These are phyloP conservation scores for Russula olivacea DNA, from an alignment of 768 basidiomycete species.

Conservation along the genomic window DNA sequence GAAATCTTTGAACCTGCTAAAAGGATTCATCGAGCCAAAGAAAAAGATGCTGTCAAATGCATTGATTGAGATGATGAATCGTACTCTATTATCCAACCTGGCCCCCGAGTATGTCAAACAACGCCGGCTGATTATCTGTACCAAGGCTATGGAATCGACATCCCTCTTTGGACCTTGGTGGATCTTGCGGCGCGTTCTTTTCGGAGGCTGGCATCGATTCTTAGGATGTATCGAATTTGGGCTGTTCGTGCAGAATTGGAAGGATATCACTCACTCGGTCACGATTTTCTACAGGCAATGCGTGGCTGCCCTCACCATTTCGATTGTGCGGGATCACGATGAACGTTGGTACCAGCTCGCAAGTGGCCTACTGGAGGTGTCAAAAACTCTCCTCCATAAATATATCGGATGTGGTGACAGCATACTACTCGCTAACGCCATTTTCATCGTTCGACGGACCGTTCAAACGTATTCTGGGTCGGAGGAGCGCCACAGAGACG, in stretches of 20 bases:
- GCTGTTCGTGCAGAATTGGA: not conserved
- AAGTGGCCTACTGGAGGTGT: not conserved
- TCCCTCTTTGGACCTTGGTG: conserved; percentile 11
- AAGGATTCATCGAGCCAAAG: not conserved
- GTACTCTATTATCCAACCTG: conserved; percentile 15
- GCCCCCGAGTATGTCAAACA: not conserved
- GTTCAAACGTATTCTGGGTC: not conserved
- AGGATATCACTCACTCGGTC: not conserved
- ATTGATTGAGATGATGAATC: conserved; percentile 8
- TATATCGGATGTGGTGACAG: not conserved
- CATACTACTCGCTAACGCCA: conserved; percentile 4
- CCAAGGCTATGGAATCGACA: not conserved
- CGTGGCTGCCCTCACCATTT: not conserved
- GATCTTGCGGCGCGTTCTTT: conserved; percentile 1
- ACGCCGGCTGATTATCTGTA: conserved; percentile 12
- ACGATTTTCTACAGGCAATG: conserved; percentile 10
- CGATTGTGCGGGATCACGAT: not conserved
- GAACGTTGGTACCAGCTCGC: conserved; percentile 6
- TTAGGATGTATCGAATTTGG: conserved; percentile 8
- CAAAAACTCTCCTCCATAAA: not conserved
- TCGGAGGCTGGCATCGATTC: conserved; percentile 1
- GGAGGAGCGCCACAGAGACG: not conserved
- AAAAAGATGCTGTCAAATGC: not conserved
- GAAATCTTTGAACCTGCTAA: not conserved
- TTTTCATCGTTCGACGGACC: not conserved